Evolutionary conservation across 2,329 filamentous ascomycete genomes (phyloP), one percentile per base, ranked within the genome.

Genomic region (Xylariales sp.): DNA sequence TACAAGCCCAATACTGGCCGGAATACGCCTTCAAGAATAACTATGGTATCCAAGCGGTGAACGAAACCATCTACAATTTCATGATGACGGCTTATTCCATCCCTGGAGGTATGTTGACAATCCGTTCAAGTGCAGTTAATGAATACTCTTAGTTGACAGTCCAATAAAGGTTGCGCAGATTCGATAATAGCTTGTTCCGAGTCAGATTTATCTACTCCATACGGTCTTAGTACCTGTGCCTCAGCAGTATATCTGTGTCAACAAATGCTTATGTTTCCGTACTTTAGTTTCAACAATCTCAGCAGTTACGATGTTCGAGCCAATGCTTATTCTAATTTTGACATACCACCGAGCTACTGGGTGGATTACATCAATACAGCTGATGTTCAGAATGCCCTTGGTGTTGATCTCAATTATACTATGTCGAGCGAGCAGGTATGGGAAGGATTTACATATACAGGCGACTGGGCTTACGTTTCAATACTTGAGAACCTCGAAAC

Each of bases 281-380:
- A 2, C 23, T 11, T n/a, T n/a, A n/a, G n/a, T n/a, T n/a, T n/a
- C n/a, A n/a, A n/a, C n/a, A n/a, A n/a, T n/a, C n/a, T n/a, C n/a
- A n/a, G 34, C 13, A 6, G 7, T 7, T 81, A 76, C 48, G 77
- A 82, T 43, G 69, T 82, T 29, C 66, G 70, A 0, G 64, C 71
- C 8, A 57, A 61, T 3, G 45, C 59, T 63, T 0, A 67, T 70
- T 16, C 64, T 70, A 0, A 74, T 72, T 34, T n/a, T n/a, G n/a
- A n/a, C n/a, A 83, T 83, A 44, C 83, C 85, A 4, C 69, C 78
- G 1, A 62, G 60, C 24, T 78, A 74, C 37, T 84, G 82, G 54
- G 48, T 69, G 14, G 70, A 79, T 25, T 88, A 83, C 56, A 68
- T 90, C 37, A 84, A 85, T 52, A 70, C 72, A 30, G 67, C 69